Conservation (phyloP, 169 alveolate genomes). For the Babesia ovis region DNA sequence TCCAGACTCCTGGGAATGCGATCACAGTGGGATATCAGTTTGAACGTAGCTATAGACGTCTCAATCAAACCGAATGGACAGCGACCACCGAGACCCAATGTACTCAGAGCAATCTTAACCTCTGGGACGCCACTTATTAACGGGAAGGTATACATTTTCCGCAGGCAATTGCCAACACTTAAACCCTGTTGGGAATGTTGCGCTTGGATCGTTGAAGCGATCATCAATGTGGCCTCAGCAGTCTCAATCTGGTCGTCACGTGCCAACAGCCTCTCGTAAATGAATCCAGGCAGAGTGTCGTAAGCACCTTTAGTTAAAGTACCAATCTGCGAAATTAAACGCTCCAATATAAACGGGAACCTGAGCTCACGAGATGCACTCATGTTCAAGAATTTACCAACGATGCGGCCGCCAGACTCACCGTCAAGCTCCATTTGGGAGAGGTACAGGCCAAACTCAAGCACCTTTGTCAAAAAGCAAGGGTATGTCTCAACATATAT, state of each 20-base stretch:
- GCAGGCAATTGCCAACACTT: conserved; percentile 40
- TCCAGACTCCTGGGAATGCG: conserved; percentile 17
- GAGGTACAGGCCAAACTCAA: conserved; percentile 33
- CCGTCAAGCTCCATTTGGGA: conserved; percentile 6
- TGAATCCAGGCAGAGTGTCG: conserved; percentile 10
- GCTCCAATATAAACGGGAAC: conserved; percentile 58
- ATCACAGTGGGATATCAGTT: conserved; percentile 31
- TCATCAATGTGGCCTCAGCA: conserved; percentile 49
- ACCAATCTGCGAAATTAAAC: conserved; percentile 50
- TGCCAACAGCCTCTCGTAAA: conserved; percentile 51
- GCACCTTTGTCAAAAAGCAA: conserved; percentile 15
- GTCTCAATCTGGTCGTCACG: conserved; percentile 65
- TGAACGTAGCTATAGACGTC: conserved; percentile 38
- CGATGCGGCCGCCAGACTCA: conserved; percentile 8
- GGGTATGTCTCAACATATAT: conserved; percentile 60
- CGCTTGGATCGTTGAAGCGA: conserved; percentile 25
- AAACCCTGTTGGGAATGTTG: conserved; percentile 14
- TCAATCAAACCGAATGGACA: conserved; percentile 57
- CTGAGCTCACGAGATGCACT: conserved; percentile 57
- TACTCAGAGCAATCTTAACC: conserved; percentile 51
- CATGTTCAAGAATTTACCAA: conserved; percentile 31
- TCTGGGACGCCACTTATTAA: conserved; percentile 36
- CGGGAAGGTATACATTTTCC: conserved; percentile 59
- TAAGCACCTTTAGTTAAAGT: conserved; percentile 29
- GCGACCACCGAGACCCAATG: conserved; percentile 58